These are phyloP conservation scores for Boehmeria nivea DNA, from an alignment of 306 rosid species.

Conservation along the genomic window DNA sequence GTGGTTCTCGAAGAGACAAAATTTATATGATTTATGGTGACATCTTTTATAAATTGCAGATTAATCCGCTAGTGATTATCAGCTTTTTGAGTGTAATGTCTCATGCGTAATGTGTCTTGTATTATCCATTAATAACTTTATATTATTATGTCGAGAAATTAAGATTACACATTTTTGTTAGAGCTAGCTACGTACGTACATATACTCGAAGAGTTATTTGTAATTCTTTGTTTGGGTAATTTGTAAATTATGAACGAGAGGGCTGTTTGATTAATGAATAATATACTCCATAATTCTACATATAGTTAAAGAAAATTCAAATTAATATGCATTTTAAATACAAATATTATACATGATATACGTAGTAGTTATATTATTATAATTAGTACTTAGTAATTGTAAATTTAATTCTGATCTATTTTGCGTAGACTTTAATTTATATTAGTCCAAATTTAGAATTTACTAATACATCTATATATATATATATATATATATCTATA, in stretches of 20 bases:
- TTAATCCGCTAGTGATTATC: background rate
- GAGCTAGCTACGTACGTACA: conserved; percentile 8
- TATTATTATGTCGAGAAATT: background rate
- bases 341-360: background rate
- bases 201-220: background rate
- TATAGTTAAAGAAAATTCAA: background rate
- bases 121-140: background rate
- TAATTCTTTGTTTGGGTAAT: background rate
- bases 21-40: background rate
- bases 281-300: background rate
- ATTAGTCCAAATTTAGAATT: no score
- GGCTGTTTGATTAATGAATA: background rate
- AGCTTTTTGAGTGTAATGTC: background rate
- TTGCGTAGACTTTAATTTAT: no score
- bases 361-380: background rate
- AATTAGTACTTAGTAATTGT: background rate
- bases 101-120: background rate
- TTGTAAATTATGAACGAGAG: background rate
- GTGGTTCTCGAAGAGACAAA: conserved; percentile 19
- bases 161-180: conserved; percentile 13
- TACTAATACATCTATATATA: no score
- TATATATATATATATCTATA: background rate
- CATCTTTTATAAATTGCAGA: background rate
- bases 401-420: no score
- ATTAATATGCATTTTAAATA: background rate